Evolutionary conservation across 179 eudicot genomes (phyloP).

Genomic region (Gypsophila paniculata): DNA sequence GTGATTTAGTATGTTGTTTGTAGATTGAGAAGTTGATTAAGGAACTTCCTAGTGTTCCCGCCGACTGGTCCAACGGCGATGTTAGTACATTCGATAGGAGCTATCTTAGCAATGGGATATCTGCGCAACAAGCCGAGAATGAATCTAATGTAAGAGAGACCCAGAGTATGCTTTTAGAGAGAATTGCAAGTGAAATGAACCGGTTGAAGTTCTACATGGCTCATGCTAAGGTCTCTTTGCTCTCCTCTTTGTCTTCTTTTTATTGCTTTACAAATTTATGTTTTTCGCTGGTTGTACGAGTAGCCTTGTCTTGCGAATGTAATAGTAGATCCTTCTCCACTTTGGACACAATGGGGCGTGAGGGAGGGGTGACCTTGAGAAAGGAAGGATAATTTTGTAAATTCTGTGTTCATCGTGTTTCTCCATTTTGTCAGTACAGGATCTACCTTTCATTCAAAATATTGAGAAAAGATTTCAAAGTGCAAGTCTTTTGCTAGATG

Average conservation of each 20-base stretch:
- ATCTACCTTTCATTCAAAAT: slow-evolving; percentile 92
- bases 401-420: slow-evolving; percentile 30
- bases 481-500: slow-evolving; percentile 68
- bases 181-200: slow-evolving; percentile 99
- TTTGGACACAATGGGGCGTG: too few species aligned
- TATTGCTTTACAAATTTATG: slow-evolving; percentile 9
- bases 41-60: slow-evolving; percentile 89
- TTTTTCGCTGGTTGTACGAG: neutral
- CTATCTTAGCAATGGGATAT: slow-evolving; percentile 58
- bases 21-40: slow-evolving; percentile 95
- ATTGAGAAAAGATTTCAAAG: slow-evolving; percentile 90
- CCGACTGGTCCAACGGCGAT: slow-evolving; percentile 73
- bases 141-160: slow-evolving; percentile 86
- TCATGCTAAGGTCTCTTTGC: slow-evolving; percentile 85
- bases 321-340: too few species aligned
- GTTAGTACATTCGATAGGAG: slow-evolving; percentile 38
- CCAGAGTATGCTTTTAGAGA: slow-evolving; percentile 97
- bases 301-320: neutral
- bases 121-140: slow-evolving; percentile 61
- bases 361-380: too few species aligned
- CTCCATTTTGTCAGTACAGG: slow-evolving; percentile 82
- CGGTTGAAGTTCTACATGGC: slow-evolving; percentile 84
- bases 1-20: slow-evolving; percentile 15
- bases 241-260: slow-evolving; percentile 27
- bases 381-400: neutral